Evolutionary conservation across 768 basidiomycete species (phyloP), one percentile per base, ranked within the genome.

Genomic region (Xerocomellus intermedius): DNA sequence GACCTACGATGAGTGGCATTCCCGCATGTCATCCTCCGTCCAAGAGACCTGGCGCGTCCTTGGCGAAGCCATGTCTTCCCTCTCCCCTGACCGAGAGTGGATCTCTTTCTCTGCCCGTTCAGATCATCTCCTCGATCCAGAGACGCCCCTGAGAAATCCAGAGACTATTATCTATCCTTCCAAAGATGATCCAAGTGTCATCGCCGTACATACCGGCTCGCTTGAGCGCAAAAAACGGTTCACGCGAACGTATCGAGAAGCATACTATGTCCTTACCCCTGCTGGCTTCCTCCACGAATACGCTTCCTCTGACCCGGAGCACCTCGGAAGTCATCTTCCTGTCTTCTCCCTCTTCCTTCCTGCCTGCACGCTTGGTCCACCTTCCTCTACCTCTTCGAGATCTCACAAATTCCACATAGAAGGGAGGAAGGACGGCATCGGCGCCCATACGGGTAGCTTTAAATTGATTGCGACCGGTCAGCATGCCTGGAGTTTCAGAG

Each of bases 381-480:
- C 96, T 3, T 87, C 88, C 2, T 65, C 83, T 3, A 71, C 81
- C 1, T 73, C 70, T n/a, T 80, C 87, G 4, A 82, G 82, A 53
- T 84, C 84, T 17, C 89, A 98, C 79, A 98, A 97, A 73, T 99
- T 99, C 82, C 94, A 97, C 74, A 93, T 99, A 64, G 97, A 99
- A 73, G 90, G 89, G 9, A 77, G 86, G 60, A 93, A 88, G 70
- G 87, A 94, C 59, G 93, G 91, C 0, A 81, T 75, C 7, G 92
- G 65, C 4, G 79, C 78, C 2, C 83, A 84, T 61, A 73, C 77
- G 0, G 85, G 86, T n/a, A 77, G 79, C 66, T 85, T 63, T 65
- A 80, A 57, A 64, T 65, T 47, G 58, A 82, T 60, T 51, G 54
- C 55, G 32, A 68, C 61, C 24, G 69, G 78, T 22, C 75, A 82